Evolutionary conservation across 441 rosid species (phyloP).

Genomic region (Populus hybrid): DNA sequence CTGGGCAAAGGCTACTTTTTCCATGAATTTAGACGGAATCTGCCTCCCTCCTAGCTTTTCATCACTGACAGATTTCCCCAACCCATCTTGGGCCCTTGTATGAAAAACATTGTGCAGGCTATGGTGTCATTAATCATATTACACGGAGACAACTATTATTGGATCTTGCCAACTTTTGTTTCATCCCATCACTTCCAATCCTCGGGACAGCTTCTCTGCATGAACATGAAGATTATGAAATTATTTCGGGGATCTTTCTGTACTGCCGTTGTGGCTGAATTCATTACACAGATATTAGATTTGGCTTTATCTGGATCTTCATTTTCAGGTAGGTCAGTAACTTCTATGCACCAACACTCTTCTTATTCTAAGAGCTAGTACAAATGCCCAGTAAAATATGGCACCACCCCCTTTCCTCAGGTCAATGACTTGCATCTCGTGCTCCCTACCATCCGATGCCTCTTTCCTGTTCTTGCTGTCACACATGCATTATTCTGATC

Average conservation of each 20-base stretch:
- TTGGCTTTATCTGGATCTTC: not conserved
- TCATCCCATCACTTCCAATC: constrained; percentile 4
- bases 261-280: not conserved
- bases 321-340: not conserved
- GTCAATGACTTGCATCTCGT: constrained; percentile 11
- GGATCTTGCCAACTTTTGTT: constrained; percentile 2
- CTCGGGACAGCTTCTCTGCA: not conserved
- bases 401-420: not conserved
- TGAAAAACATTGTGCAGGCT: not conserved
- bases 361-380: too few relatives aligned
- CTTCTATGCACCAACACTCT: not conserved
- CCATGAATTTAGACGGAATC: constrained; percentile 9
- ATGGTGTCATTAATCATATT: not conserved
- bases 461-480: constrained; percentile 1
- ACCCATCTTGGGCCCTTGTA: not conserved
- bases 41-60: not conserved
- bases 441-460: constrained; percentile 9
- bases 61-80: not conserved
- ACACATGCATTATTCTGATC: constrained; percentile 12
- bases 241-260: not conserved
- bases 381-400: not conserved
- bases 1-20: not conserved
- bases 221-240: not conserved
- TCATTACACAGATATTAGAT: not conserved
- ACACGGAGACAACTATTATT: not conserved